Evolutionary conservation across 768 basidiomycete species (phyloP).

Genomic region (Lepiota brunneoincarnata): DNA sequence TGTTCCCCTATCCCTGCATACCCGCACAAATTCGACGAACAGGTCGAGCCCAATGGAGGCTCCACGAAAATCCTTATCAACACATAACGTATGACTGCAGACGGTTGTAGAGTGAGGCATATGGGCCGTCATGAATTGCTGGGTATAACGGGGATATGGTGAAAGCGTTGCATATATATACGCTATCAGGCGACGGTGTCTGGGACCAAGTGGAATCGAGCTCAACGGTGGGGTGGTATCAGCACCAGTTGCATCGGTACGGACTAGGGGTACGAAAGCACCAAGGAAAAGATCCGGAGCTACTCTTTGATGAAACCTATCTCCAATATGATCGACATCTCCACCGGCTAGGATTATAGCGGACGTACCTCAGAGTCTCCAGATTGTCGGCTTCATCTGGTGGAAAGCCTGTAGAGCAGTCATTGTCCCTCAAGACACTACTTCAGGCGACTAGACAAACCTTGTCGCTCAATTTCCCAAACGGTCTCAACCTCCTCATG

Average conservation of each 20-base stretch:
- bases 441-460: neutral
- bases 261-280: neutral
- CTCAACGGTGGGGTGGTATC: too few relatives aligned
- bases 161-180: conserved; percentile 5
- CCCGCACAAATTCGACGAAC: neutral
- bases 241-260: too few relatives aligned
- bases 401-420: conserved; percentile 1
- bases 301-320: conserved; percentile 3
- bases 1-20: neutral
- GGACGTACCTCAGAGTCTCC: neutral
- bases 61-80: conserved; percentile 3
- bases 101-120: neutral
- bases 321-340: too few relatives aligned
- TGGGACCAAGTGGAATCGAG: neutral
- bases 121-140: neutral
- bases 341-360: neutral
- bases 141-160: neutral
- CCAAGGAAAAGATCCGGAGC: conserved; percentile 8
- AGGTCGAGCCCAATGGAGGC: conserved; percentile 1
- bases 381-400: conserved; percentile 6
- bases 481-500: conserved; percentile 1
- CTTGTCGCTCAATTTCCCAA: conserved; percentile 6
- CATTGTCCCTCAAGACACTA: too few relatives aligned
- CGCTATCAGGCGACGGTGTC: neutral
- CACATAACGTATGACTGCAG: conserved; percentile 1